Evolutionary conservation across 2,329 filamentous ascomycete species (phyloP), one percentile per base, ranked within the genome.

Genomic region (Pseudogymnoascus sp.): DNA sequence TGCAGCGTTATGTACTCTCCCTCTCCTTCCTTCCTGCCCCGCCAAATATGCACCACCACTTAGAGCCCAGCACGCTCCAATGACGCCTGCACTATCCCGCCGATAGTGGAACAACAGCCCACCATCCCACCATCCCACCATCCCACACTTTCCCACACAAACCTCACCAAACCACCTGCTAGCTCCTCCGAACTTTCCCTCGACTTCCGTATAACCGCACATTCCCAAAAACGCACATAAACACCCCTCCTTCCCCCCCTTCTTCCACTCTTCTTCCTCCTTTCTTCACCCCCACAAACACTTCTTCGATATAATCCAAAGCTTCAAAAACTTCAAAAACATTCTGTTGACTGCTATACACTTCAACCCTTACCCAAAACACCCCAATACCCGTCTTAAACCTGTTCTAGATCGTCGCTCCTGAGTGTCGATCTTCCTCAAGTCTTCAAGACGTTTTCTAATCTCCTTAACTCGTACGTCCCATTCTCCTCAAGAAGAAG

Each of bases 381-480:
- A 59, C 61, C 56, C 60, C 10, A 62, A 33, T 16, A 14, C 31
- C 31, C 35, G 11, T 60, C 56, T 37, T 7, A 35, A 37, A 7
- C 28, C 28, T 61, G 37, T 47, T 11, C 21, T n/a, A 63, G 71
- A 72, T 73, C 69, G 65, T 37, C 71, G 70, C 70, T 66, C 67
- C 63, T 25, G 65, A 67, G 69, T 69, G 70, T 69, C 70, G 72
- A 69, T 75, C 73, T 64, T 71, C 68, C 64, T 37, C 75, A 75
- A 76, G 83, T 81, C 87, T 88, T 84, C 91, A 96, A 90, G 81
- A 96, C 91, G 92, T 97, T 96, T 88, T 93, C 92, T 83, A 97
- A 96, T 81, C 89, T 95, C 73, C 88, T 97, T 72, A 94, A 94
- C 85, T 96, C 92, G 92, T 96, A 84, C 77, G 91, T 62, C 23